A percentile compares a stretch with the other conserved stretches of the same genome.
These are phyloP conservation scores for Pleurotus cornucopiae DNA, from an alignment of 768 basidiomycete genomes.

Conservation along the genomic window DNA sequence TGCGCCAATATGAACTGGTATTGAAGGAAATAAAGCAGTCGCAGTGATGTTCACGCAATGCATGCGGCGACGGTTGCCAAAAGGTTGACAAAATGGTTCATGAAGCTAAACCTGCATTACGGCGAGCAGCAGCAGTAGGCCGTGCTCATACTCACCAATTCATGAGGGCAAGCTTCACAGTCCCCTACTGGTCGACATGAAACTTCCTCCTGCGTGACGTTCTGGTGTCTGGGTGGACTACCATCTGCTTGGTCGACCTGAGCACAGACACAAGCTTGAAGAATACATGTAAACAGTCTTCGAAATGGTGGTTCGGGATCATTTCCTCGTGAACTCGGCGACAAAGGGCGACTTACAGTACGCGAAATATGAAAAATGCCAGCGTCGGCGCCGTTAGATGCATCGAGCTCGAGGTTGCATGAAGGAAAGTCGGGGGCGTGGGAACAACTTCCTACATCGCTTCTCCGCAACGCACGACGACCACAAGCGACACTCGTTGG, in stretches of 20 bases:
- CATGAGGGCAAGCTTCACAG: slow-evolving; percentile 62
- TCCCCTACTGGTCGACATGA: slow-evolving; percentile 52
- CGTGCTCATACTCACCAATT: slow-evolving; percentile 41
- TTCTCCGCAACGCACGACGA: background rate
- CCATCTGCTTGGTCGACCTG: slow-evolving; percentile 10
- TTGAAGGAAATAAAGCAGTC: background rate
- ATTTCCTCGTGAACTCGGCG: background rate
- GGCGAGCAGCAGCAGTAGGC: background rate
- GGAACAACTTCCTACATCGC: slow-evolving; percentile 12
- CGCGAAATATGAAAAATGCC: slow-evolving; percentile 24
- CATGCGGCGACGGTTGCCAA: slow-evolving; percentile 86
- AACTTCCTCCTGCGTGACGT: slow-evolving; percentile 28
- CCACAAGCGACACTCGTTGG: slow-evolving; percentile 6
- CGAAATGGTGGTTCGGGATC: slow-evolving; percentile 12
- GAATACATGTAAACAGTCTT: slow-evolving; percentile 12
- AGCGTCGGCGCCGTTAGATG: slow-evolving; percentile 23
- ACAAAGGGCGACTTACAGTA: slow-evolving; percentile 20
- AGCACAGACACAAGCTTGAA: slow-evolving; percentile 7
- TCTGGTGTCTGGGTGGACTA: slow-evolving; percentile 10
- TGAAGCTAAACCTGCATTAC: slow-evolving; percentile 44
- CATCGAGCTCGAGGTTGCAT: slow-evolving; percentile 31
- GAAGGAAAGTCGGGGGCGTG: slow-evolving; percentile 24
- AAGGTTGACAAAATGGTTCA: slow-evolving; percentile 93
- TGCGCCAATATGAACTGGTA: background rate
- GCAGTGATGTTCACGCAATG: slow-evolving; percentile 55